Conservation (phyloP, 2,329 filamentous ascomycete genomes). For the Xylariaceae sp. region DNA sequence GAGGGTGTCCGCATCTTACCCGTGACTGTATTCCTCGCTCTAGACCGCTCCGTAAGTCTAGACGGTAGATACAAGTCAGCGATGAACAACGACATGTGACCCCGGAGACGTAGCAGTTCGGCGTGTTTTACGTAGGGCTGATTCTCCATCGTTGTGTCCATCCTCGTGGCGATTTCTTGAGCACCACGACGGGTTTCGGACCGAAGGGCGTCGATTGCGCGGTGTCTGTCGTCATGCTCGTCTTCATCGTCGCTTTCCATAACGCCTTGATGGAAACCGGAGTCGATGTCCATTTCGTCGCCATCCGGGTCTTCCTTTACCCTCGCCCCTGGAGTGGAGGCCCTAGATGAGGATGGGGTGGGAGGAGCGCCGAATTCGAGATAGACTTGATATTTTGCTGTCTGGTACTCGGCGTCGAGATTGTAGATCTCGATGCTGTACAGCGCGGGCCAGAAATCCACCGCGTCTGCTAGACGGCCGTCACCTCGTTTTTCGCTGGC, state of each 20-base stretch:
- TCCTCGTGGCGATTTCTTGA: slow-evolving; percentile 60
- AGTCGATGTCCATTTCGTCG: slow-evolving; percentile 19
- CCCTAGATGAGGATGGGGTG: neutral
- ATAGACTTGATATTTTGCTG: slow-evolving; percentile 37
- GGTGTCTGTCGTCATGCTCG: slow-evolving; percentile 20
- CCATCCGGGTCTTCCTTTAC: slow-evolving; percentile 5
- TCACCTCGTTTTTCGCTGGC: no score
- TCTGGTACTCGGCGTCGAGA: slow-evolving; percentile 58
- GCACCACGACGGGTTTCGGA: slow-evolving; percentile 56
- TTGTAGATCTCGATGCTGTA: slow-evolving; percentile 80
- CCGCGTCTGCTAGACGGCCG: slow-evolving; percentile 36
- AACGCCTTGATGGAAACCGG: slow-evolving; percentile 16
- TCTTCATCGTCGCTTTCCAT: slow-evolving; percentile 18
- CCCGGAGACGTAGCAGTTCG: slow-evolving; percentile 67
- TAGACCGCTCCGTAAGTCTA: slow-evolving; percentile 21
- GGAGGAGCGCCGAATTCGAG: slow-evolving; percentile 19
- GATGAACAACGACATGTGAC: slow-evolving; percentile 72
- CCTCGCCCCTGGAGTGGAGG: neutral
- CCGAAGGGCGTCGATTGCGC: slow-evolving; percentile 41
- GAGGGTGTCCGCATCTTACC: slow-evolving; percentile 14
- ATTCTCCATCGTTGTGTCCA: slow-evolving; percentile 69
- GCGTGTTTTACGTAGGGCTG: slow-evolving; percentile 68
- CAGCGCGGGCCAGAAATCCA: slow-evolving; percentile 80
- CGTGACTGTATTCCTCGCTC: neutral
- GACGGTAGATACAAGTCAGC: slow-evolving; percentile 61